These are phyloP conservation scores for Aspergillus clavatus DNA, from an alignment of 2,329 filamentous ascomycete species.

Conservation along the genomic window DNA sequence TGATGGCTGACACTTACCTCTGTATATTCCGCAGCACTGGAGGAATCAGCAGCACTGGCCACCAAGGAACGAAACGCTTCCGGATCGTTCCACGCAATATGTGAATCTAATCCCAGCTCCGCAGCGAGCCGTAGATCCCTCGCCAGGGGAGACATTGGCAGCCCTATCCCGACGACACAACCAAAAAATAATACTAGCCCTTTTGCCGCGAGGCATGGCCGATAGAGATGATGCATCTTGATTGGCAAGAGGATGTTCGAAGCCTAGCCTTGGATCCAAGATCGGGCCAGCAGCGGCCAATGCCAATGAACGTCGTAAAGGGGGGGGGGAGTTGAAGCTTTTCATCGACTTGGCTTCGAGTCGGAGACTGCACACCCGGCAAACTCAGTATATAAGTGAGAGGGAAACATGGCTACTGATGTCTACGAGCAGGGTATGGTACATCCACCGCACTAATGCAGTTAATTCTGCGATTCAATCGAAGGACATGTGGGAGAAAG, in stretches of 20 bases:
- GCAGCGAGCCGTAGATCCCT: slow-evolving; percentile 17
- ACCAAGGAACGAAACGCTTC: slow-evolving; percentile 11
- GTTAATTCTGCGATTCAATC: neutral
- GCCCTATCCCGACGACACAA: slow-evolving; percentile 12
- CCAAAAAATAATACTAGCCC: slow-evolving; percentile 6
- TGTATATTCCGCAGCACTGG: slow-evolving; percentile 13
- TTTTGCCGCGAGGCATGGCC: neutral
- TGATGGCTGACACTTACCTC: slow-evolving; percentile 9
- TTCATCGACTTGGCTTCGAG: too few species aligned
- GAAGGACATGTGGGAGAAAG: neutral
- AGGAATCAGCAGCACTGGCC: slow-evolving; percentile 1
- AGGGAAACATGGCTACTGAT: too few species aligned
- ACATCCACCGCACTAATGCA: neutral
- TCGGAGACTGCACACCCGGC: too few species aligned
- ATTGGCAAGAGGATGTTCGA: too few species aligned
- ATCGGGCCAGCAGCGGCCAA: too few species aligned
- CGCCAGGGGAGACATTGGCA: slow-evolving; percentile 10
- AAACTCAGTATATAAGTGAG: too few species aligned
- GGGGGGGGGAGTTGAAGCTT: too few species aligned
- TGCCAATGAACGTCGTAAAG: too few species aligned
- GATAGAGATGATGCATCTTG: neutral
- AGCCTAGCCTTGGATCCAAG: too few species aligned
- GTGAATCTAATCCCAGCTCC: slow-evolving; percentile 17
- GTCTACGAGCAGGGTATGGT: neutral
- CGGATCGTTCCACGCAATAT: slow-evolving; percentile 9